Percentiles rank a stretch among this genome's conserved stretches.
These are phyloP conservation scores for Trichosanthes cucumerina DNA, from an alignment of 306 rosid genomes.

Conservation along the genomic window DNA sequence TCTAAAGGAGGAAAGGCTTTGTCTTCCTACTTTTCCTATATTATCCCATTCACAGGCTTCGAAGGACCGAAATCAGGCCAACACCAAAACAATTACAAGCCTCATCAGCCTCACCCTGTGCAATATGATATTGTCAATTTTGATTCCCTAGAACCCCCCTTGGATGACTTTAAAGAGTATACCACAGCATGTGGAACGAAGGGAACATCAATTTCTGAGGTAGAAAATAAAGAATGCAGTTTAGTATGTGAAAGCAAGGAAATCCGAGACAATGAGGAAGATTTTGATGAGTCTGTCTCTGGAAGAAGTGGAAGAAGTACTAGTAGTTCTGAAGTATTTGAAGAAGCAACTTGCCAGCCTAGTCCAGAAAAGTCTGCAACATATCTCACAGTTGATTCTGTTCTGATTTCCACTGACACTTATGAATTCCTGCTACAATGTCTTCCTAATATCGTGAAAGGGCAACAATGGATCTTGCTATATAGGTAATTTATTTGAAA, in stretches of 20 bases:
- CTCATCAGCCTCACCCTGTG: slow-evolving; percentile 25
- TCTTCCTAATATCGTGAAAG: slow-evolving; percentile 95
- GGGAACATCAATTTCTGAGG: not conserved
- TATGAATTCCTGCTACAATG: slow-evolving; percentile 60
- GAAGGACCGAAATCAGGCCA: slow-evolving; percentile 38
- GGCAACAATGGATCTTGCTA: slow-evolving; percentile 75
- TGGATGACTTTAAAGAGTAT: slow-evolving; percentile 32
- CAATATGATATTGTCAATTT: slow-evolving; percentile 22
- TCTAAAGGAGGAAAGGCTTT: slow-evolving; percentile 37
- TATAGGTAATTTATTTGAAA: slow-evolving; percentile 56
- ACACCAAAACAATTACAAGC: slow-evolving; percentile 27
- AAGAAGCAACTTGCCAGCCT: slow-evolving; percentile 46
- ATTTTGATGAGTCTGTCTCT: slow-evolving; percentile 37
- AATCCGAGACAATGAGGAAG: slow-evolving; percentile 22
- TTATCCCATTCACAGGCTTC: slow-evolving; percentile 39
- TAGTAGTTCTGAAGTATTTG: slow-evolving; percentile 62
- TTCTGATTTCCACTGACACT: slow-evolving; percentile 50
- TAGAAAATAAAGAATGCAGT: slow-evolving; percentile 20
- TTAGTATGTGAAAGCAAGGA: slow-evolving; percentile 16
- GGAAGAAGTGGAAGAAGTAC: slow-evolving; percentile 41
- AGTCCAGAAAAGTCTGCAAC: slow-evolving; percentile 33
- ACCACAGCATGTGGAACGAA: slow-evolving; percentile 11
- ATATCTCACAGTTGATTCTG: slow-evolving; percentile 56
- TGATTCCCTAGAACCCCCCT: slow-evolving; percentile 35
- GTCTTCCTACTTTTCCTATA: slow-evolving; percentile 59